Percentiles rank a stretch among this genome's conserved stretches.
Conservation (phyloP, 108 stramenopile genomes). For the Phaeodactylum tricornutum region DNA sequence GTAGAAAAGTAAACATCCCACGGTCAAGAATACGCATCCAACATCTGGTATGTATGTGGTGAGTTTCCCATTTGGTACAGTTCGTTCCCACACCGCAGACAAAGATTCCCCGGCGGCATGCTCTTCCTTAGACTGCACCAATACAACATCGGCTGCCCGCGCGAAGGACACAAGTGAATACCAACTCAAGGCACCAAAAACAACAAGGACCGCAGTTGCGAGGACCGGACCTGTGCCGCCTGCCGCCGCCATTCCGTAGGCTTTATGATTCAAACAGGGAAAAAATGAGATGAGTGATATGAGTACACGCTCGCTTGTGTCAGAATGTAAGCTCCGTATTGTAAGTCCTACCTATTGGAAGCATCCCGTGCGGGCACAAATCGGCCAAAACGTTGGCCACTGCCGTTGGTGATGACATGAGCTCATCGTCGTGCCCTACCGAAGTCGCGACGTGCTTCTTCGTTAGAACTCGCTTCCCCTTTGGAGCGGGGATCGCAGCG, state of each 20-base stretch:
- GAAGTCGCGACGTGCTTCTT: too few relatives aligned
- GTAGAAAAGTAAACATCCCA: conserved; percentile 3
- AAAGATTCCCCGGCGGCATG: conserved; percentile 10
- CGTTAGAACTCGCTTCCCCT: too few relatives aligned
- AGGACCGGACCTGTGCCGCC: conserved; percentile 10
- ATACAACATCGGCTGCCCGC: conserved; percentile 9
- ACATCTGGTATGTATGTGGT: conserved; percentile 5
- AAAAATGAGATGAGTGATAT: neutral
- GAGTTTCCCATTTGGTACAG: neutral
- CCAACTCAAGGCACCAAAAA: conserved; percentile 6
- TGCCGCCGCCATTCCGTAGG: conserved; percentile 8
- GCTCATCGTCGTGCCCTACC: conserved; percentile 6
- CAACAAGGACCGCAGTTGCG: neutral
- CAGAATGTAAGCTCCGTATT: neutral
- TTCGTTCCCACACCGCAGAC: conserved; percentile 5
- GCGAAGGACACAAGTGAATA: conserved; percentile 4
- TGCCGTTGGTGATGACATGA: conserved; percentile 6
- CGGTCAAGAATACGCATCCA: neutral
- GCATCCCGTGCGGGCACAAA: conserved; percentile 10
- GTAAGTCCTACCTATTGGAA: neutral
- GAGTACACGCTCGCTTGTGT: too few relatives aligned
- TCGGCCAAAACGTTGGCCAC: conserved; percentile 9
- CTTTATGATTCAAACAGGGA: neutral
- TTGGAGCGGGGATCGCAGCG: too few relatives aligned
- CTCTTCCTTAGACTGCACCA: conserved; percentile 11